phyloP scores from a whole-genome alignment of 2,329 filamentous ascomycete species.

The Zymoseptoria brevis region DNA sequence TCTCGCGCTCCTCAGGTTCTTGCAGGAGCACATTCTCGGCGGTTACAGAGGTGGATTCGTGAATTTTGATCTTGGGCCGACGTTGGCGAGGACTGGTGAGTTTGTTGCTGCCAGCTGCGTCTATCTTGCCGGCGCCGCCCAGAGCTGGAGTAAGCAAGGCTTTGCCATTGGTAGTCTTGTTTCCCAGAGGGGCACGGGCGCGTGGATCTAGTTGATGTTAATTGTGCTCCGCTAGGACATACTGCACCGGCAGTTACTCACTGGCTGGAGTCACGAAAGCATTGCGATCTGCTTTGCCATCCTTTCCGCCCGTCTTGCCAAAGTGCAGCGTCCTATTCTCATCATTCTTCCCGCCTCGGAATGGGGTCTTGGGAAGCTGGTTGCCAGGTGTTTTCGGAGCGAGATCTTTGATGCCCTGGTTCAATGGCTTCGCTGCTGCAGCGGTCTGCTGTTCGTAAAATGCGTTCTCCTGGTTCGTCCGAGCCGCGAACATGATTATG shows the following conservation, averaged over 20 bases:
- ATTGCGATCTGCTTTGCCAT: constrained; percentile 52
- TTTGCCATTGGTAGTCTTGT: constrained; percentile 96
- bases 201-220: constrained; percentile 46
- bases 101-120: constrained; percentile 31
- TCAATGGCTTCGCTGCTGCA: constrained; percentile 62
- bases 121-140: constrained; percentile 47
- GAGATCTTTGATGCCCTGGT: constrained; percentile 54
- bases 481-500: constrained; percentile 61
- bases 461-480: constrained; percentile 79
- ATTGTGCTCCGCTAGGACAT: constrained; percentile 2
- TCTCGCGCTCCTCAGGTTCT: constrained; percentile 55
- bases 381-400: constrained; percentile 71
- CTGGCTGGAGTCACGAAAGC: constrained; percentile 73
- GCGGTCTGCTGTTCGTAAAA: constrained; percentile 65
- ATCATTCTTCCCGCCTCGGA: constrained; percentile 48
- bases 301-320: constrained; percentile 50
- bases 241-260: constrained; percentile 33
- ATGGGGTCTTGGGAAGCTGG: constrained; percentile 67
- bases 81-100: constrained; percentile 51
- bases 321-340: constrained; percentile 67
- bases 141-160: constrained; percentile 53
- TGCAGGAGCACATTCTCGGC: constrained; percentile 14
- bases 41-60: constrained; percentile 38
- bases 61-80: constrained; percentile 52
- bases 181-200: constrained; percentile 72